Percentiles rank a stretch among this genome's conserved stretches.
These are phyloP conservation scores for Fusarium falciforme DNA, from an alignment of 2,329 filamentous ascomycete genomes.

Conservation along the genomic window DNA sequence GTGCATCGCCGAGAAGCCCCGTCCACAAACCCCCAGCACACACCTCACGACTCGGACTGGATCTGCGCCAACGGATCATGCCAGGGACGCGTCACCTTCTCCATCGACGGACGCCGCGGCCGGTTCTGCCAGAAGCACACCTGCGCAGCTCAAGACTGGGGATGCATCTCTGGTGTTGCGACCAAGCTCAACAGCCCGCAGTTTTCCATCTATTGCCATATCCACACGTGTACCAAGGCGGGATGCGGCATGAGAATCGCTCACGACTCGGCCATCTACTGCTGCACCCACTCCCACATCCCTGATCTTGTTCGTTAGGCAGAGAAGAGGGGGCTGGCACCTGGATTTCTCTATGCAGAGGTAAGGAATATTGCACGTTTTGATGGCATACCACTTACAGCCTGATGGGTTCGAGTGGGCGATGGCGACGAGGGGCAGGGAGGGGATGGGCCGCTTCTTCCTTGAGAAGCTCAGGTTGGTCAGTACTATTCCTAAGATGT, in stretches of 20 bases:
- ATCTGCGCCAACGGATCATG: constrained; percentile 23
- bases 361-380: background rate
- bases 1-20: background rate
- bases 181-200: background rate
- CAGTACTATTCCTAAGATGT: background rate
- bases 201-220: constrained; percentile 9
- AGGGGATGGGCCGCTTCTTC: background rate
- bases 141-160: constrained; percentile 24
- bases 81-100: background rate
- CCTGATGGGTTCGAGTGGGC: background rate
- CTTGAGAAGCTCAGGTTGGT: background rate
- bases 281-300: background rate
- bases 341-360: background rate
- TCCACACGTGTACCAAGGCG: constrained; percentile 9
- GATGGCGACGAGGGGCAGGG: background rate
- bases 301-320: background rate
- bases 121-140: constrained; percentile 34
- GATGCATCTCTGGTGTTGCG: constrained; percentile 23
- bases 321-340: background rate
- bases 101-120: background rate
- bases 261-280: background rate
- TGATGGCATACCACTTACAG: background rate
- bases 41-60: background rate
- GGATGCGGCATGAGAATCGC: constrained; percentile 3
- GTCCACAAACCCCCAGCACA: background rate